Evolutionary conservation across 139 green algal genomes (phyloP).

Genomic region (Tetradesmus obliquus): DNA sequence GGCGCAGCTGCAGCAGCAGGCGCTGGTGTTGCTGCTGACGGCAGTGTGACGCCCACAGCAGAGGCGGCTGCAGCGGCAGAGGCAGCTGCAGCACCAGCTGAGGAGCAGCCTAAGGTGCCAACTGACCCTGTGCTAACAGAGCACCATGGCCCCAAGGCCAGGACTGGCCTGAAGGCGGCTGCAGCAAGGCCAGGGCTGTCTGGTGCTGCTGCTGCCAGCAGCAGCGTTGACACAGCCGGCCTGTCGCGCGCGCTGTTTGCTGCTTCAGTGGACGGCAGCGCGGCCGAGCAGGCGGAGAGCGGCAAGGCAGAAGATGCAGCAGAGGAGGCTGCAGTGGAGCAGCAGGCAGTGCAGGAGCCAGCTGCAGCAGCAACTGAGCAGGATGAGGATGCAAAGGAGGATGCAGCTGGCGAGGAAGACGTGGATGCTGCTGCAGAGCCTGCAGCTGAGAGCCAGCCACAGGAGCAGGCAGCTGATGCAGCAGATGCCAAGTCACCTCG

Average conservation of each 20-base stretch:
- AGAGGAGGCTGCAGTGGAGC: neutral
- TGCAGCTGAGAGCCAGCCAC: neutral
- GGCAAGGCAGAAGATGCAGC: neutral
- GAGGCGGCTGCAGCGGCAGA: neutral
- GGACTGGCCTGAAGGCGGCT: slow-evolving; percentile 28
- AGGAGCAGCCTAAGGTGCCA: neutral
- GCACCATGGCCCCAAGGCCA: slow-evolving; percentile 16
- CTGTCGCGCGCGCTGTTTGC: slow-evolving; percentile 44
- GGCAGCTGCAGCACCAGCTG: slow-evolving; percentile 22
- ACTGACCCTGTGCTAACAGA: slow-evolving; percentile 31
- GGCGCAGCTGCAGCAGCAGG: neutral
- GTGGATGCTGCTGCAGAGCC: neutral
- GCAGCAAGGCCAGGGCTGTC: neutral
- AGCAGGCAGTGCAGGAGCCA: neutral
- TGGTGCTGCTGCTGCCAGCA: slow-evolving; percentile 6
- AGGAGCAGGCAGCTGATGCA: neutral
- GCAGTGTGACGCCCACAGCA: neutral
- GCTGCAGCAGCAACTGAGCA: neutral
- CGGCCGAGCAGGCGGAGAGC: neutral
- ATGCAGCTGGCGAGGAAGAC: neutral
- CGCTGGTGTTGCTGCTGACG: neutral
- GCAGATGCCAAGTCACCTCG: neutral
- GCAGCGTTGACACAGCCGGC: slow-evolving; percentile 38
- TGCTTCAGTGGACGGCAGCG: neutral
- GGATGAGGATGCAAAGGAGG: neutral